These are phyloP conservation scores for Malassezia equina DNA, from an alignment of 1,284 basidiomycete species.

Conservation along the genomic window DNA sequence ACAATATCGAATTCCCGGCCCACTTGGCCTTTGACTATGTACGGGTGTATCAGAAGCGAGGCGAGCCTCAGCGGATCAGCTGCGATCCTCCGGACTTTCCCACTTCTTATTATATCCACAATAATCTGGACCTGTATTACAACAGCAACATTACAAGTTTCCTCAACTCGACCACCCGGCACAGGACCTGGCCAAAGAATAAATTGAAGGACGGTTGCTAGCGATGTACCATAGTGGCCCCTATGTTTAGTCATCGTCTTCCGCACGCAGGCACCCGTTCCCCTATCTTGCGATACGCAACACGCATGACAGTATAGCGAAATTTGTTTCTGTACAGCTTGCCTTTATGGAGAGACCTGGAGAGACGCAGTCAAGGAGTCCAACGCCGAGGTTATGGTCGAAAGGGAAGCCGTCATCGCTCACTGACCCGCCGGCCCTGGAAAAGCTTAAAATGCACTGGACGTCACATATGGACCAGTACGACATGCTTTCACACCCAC, in stretches of 20 bases:
- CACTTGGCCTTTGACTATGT: slow-evolving; percentile 44
- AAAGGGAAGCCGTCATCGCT: neutral
- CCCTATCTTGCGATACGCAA: neutral
- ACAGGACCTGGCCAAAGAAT: slow-evolving; percentile 35
- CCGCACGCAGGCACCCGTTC: neutral
- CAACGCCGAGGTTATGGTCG: neutral
- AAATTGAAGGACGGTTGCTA: slow-evolving; percentile 3
- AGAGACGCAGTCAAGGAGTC: neutral
- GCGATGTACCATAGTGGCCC: neutral
- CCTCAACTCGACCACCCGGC: slow-evolving; percentile 16
- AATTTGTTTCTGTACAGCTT: neutral
- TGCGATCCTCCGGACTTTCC: slow-evolving; percentile 43
- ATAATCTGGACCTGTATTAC: slow-evolving; percentile 33
- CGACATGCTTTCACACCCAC: slow-evolving; percentile 8
- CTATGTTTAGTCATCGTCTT: neutral
- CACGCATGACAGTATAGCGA: neutral
- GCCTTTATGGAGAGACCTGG: neutral
- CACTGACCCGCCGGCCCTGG: neutral
- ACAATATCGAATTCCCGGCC: slow-evolving; percentile 49
- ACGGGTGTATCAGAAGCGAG: slow-evolving; percentile 36
- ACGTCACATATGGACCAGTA: slow-evolving; percentile 18
- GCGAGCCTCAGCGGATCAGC: slow-evolving; percentile 21
- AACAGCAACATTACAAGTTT: slow-evolving; percentile 41
- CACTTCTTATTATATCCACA: slow-evolving; percentile 39
- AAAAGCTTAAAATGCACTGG: slow-evolving; percentile 16